These are phyloP conservation scores for Didymella segeticola DNA, from an alignment of 2,329 filamentous ascomycete genomes.

Conservation along the genomic window DNA sequence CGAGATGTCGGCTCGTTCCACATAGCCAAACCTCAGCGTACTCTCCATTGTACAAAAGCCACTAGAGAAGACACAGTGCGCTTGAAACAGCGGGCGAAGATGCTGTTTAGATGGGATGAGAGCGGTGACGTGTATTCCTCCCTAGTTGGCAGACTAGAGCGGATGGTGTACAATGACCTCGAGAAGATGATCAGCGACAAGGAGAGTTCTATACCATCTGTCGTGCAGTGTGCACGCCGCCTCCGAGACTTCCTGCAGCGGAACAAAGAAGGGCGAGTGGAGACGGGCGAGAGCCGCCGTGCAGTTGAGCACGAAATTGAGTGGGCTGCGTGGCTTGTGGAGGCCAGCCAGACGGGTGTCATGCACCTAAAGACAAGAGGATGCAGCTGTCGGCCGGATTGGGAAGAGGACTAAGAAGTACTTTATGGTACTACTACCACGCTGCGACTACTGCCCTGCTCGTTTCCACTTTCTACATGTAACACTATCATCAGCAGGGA, in stretches of 20 bases:
- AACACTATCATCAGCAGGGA: not conserved
- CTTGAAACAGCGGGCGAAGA: conserved; percentile 24
- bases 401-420: conserved; percentile 22
- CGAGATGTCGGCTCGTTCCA: conserved; percentile 30
- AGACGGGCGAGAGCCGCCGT: conserved; percentile 29
- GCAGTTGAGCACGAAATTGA: conserved; percentile 38
- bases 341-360: conserved; percentile 32
- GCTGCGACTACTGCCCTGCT: not conserved
- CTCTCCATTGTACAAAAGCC: conserved; percentile 33
- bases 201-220: not conserved
- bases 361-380: conserved; percentile 37
- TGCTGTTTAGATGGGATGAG: conserved; percentile 27
- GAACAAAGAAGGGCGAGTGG: conserved; percentile 24
- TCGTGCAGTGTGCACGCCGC: conserved; percentile 19
- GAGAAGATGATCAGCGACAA: not conserved
- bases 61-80: conserved; percentile 28
- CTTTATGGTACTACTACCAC: not conserved
- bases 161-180: conserved; percentile 10
- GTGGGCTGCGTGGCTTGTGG: conserved; percentile 40
- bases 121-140: conserved; percentile 24
- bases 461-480: not conserved
- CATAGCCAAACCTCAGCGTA: conserved; percentile 22
- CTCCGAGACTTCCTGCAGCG: conserved; percentile 27
- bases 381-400: conserved; percentile 36
- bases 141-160: conserved; percentile 17